Percentiles rank a stretch among this genome's conserved stretches.
phyloP scores from a whole-genome alignment of 179 eudicot genomes.

The Corrigiola litoralis region DNA sequence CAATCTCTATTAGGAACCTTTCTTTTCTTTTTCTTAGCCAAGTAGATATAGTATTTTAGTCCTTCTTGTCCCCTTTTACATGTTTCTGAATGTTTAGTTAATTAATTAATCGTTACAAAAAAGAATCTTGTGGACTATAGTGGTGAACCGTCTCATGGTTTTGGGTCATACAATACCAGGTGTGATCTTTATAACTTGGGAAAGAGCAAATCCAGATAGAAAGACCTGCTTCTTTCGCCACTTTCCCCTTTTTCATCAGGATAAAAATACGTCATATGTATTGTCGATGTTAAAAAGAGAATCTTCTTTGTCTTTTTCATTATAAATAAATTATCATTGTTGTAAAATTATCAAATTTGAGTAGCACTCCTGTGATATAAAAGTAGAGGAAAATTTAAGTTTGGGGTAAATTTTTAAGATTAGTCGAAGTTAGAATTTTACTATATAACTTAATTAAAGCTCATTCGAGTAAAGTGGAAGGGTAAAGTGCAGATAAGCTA shows the following conservation, averaged over 20 bases:
- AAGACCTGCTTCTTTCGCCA: background rate
- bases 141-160: conserved; percentile 27
- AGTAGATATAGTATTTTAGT: conserved; percentile 13
- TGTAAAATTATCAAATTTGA: too few relatives aligned
- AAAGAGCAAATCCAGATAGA: conserved; percentile 27
- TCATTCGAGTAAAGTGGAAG: too few relatives aligned
- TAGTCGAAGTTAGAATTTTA: too few relatives aligned
- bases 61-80: conserved; percentile 2
- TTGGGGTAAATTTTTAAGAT: too few relatives aligned
- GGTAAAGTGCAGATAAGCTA: too few relatives aligned
- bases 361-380: too few relatives aligned
- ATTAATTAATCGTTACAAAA: background rate
- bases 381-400: too few relatives aligned
- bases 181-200: conserved; percentile 27
- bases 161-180: conserved; percentile 31
- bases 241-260: background rate
- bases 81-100: background rate
- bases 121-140: conserved; percentile 25
- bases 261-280: too few relatives aligned
- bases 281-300: too few relatives aligned
- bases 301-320: too few relatives aligned
- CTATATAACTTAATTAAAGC: too few relatives aligned
- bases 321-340: too few relatives aligned
- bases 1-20: background rate
- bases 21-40: background rate